These are phyloP conservation scores for Zea luxurians DNA, from an alignment of 176 grass and related monocot species.

Conservation along the genomic window DNA sequence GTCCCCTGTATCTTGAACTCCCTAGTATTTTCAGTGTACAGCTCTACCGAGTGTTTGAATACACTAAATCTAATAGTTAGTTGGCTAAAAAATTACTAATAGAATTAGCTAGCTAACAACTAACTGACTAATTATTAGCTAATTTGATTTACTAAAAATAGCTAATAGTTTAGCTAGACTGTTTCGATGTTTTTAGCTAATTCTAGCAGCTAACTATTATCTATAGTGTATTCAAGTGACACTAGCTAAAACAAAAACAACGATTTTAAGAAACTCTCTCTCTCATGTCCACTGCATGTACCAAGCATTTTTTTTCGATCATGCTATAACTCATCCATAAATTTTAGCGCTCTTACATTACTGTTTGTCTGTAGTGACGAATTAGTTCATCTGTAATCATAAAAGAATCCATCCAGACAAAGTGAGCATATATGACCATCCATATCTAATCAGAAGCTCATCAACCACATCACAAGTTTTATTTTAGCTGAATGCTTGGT, in stretches of 20 bases:
- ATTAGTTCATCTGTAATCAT: neutral
- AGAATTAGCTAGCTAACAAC: no score
- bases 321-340: neutral
- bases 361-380: neutral
- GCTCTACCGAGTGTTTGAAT: no score
- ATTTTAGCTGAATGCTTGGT: constrained; percentile 26
- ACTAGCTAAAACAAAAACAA: neutral
- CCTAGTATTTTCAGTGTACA: neutral
- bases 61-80: no score
- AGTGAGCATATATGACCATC: neutral
- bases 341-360: neutral
- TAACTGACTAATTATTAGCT: no score
- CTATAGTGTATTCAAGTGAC: no score
- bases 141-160: no score
- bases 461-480: constrained; percentile 21
- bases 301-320: neutral
- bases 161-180: no score
- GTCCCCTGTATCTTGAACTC: neutral
- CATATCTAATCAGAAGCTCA: constrained; percentile 12
- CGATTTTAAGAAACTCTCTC: neutral
- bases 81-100: no score
- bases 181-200: no score
- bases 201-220: no score
- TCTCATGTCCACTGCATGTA: neutral
- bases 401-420: neutral